These are phyloP conservation scores for Mycena maculata DNA, from an alignment of 768 basidiomycete species.

Conservation along the genomic window DNA sequence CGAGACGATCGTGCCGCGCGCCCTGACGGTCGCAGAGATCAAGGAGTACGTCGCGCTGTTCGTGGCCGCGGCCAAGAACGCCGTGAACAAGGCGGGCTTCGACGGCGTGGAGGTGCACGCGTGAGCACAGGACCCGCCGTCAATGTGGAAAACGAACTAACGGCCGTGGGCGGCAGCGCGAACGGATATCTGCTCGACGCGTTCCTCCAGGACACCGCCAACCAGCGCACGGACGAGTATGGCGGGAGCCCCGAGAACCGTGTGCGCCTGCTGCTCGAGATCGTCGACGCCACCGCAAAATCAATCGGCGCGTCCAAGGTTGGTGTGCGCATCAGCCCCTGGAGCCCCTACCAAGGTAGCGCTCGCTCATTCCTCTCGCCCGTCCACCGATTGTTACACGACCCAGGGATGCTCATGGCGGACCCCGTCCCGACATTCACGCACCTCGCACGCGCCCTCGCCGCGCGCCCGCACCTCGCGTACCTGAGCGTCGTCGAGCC, in stretches of 20 bases:
- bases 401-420: slow-evolving; percentile 14
- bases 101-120: slow-evolving; percentile 17
- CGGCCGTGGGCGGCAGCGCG: slow-evolving; percentile 6
- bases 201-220: slow-evolving; percentile 18
- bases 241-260: slow-evolving; percentile 25
- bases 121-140: too few relatives aligned
- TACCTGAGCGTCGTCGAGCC: slow-evolving; percentile 20
- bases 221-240: slow-evolving; percentile 20
- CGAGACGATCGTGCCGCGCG: slow-evolving; percentile 5
- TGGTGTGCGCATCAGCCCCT: slow-evolving; percentile 22
- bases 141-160: too few relatives aligned
- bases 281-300: slow-evolving; percentile 6
- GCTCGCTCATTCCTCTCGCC: not conserved
- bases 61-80: slow-evolving; percentile 12
- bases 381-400: not conserved
- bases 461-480: slow-evolving; percentile 3
- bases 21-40: slow-evolving; percentile 11
- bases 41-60: slow-evolving; percentile 17
- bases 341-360: slow-evolving; percentile 17
- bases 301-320: slow-evolving; percentile 10
- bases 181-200: slow-evolving; percentile 19
- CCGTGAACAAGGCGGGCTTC: slow-evolving; percentile 10
- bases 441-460: slow-evolving; percentile 1
- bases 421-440: slow-evolving; percentile 23
- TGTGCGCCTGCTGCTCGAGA: slow-evolving; percentile 9